phyloP scores from a whole-genome alignment of 164 flowering plant genomes.

The Aristolochia fimbriata region DNA sequence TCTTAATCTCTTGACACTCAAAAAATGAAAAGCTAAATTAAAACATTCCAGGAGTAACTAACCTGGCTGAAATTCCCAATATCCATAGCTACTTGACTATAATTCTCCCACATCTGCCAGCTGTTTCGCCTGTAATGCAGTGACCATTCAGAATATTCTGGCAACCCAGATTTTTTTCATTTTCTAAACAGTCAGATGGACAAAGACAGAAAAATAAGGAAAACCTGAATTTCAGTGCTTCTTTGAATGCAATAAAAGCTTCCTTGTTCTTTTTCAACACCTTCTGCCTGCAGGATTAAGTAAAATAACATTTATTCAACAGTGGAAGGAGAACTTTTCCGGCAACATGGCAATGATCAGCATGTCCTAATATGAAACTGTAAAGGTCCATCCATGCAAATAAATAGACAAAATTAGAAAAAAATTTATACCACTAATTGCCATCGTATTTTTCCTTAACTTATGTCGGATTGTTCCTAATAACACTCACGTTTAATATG shows the following conservation, averaged over 20 bases:
- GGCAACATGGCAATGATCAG: too few relatives aligned
- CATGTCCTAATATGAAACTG: too few relatives aligned
- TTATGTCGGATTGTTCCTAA: too few relatives aligned
- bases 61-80: slow-evolving; percentile 68
- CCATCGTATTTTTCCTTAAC: too few relatives aligned
- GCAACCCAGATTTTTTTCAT: not conserved
- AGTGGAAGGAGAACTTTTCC: not conserved
- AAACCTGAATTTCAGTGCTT: slow-evolving; percentile 82
- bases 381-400: too few relatives aligned
- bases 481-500: too few relatives aligned
- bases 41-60: too few relatives aligned
- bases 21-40: too few relatives aligned
- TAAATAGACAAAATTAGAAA: too few relatives aligned
- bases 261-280: slow-evolving; percentile 65
- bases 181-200: not conserved
- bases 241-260: slow-evolving; percentile 81
- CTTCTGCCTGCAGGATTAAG: slow-evolving; percentile 50
- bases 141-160: not conserved
- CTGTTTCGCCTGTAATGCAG: slow-evolving; percentile 51
- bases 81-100: slow-evolving; percentile 65
- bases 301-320: not conserved
- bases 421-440: too few relatives aligned
- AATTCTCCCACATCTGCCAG: slow-evolving; percentile 98
- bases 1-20: too few relatives aligned
- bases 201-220: not conserved